These are phyloP conservation scores for Astrothelium macrocarpum DNA, from an alignment of 495 filamentous ascomycete species.

Conservation along the genomic window DNA sequence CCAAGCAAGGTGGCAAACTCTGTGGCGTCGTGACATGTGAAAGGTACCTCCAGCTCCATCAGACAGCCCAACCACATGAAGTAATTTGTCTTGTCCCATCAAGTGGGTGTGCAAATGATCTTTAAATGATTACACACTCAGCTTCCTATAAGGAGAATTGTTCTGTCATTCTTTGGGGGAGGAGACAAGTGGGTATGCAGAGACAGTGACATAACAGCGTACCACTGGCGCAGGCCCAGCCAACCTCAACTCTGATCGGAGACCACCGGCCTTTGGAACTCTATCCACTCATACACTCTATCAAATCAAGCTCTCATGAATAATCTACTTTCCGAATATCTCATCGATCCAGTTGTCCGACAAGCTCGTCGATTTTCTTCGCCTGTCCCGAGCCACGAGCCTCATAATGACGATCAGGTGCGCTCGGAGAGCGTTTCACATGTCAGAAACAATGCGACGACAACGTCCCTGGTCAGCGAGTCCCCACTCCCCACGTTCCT, in stretches of 20 bases:
- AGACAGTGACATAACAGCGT: too few relatives aligned
- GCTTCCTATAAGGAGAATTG: not conserved
- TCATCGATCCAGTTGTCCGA: slow-evolving; percentile 68
- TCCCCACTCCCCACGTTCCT: not conserved
- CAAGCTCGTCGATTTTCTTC: slow-evolving; percentile 62
- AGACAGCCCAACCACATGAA: not conserved
- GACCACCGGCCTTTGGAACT: not conserved
- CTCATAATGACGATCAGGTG: slow-evolving; percentile 1
- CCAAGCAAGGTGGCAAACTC: too few relatives aligned
- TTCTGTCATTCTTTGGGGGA: not conserved
- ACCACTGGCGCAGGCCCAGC: not conserved
- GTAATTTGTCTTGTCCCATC: too few relatives aligned
- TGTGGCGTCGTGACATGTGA: slow-evolving; percentile 5
- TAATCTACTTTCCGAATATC: slow-evolving; percentile 60
- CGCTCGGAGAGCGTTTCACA: slow-evolving; percentile 18
- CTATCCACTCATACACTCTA: not conserved
- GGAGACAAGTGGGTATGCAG: too few relatives aligned
- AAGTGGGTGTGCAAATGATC: too few relatives aligned
- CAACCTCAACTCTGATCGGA: not conserved
- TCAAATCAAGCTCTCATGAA: slow-evolving; percentile 46
- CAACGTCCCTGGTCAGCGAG: not conserved
- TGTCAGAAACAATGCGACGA: slow-evolving; percentile 10
- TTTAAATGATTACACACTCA: too few relatives aligned
- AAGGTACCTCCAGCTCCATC: not conserved
- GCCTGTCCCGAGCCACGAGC: slow-evolving; percentile 27